Evolutionary conservation across 306 rosid species (phyloP).

Genomic region (Castanea mollissima): DNA sequence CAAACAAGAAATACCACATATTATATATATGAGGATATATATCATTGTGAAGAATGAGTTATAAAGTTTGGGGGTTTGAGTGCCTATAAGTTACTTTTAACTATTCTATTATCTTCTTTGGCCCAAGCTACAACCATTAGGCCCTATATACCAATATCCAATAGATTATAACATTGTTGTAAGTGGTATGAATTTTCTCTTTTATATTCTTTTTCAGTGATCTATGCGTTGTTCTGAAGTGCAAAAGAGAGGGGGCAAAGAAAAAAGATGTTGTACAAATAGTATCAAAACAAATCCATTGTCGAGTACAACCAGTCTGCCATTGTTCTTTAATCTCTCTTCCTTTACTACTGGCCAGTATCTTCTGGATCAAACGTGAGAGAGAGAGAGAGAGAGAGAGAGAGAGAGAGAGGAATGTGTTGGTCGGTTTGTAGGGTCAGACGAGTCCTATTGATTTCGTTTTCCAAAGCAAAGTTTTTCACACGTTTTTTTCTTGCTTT

Average conservation of each 20-base stretch:
- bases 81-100: background rate
- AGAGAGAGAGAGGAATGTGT: background rate
- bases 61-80: background rate
- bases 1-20: no score
- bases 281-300: background rate
- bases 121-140: no score
- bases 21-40: background rate
- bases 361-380: background rate
- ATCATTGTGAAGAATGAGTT: background rate
- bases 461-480: background rate
- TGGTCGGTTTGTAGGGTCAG: conserved; percentile 20
- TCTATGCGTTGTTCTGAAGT: background rate
- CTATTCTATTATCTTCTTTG: background rate
- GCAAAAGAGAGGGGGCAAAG: background rate
- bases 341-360: background rate
- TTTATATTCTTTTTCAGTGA: background rate
- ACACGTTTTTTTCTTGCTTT: background rate
- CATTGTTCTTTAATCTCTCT: background rate
- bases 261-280: background rate
- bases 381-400: background rate
- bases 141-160: no score
- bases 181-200: background rate
- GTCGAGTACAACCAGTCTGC: background rate
- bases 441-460: background rate
- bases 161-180: no score